Base-by-base conservation (phyloP, 495 filamentous ascomycete genomes). In the Pseudomonodictys pantanalensis region DNA sequence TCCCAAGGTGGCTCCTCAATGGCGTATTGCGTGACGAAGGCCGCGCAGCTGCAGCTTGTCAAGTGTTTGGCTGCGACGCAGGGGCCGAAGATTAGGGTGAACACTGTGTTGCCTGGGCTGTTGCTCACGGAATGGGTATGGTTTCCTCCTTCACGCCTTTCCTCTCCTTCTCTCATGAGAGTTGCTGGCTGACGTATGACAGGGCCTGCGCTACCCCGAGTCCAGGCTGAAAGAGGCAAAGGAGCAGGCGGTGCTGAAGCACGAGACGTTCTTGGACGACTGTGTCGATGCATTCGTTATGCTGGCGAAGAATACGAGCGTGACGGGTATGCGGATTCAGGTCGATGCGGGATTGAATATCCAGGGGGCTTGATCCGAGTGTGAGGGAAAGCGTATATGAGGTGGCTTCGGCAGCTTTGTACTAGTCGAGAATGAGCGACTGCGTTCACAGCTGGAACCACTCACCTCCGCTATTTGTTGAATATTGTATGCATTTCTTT, bases 71-170 rank as follows among this genome's bases (percentile, higher is more conserved):
- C 86, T 1, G 73, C 74, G 49, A 83, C 77, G 0, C 84, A 88
- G 61, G 87, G 86, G 0, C 73, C 78, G 5, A 88, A 88, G 61
- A 70, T 85, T 15, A 75, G 87, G 17, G 73, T 87, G 25, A 89
- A 90, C 68, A 85, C 86, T 28, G 78, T 87, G 0, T 69, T 85
- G 43, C 87, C 87, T 3, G 85, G 86, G 11, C 72, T 89, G 28
- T 66, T 90, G 46, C 67, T 86, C 48, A 91, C 88, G 5, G 87
- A 90, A 71, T 90, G 87, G 88, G 86, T 86, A 57, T 15, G 60
- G 58, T 11, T 30, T 49, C 30, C 43, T 41, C 2, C 18, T 20
- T 26, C 6, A 5, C 18, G 10, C 52, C 39, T 35, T 25, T 28
- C 23, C 18, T 41, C 53, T 10, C 23, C 8, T 11, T 25, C 12